phyloP scores from a whole-genome alignment of 495 filamentous ascomycete genomes.

The Xylaria bambusicola region DNA sequence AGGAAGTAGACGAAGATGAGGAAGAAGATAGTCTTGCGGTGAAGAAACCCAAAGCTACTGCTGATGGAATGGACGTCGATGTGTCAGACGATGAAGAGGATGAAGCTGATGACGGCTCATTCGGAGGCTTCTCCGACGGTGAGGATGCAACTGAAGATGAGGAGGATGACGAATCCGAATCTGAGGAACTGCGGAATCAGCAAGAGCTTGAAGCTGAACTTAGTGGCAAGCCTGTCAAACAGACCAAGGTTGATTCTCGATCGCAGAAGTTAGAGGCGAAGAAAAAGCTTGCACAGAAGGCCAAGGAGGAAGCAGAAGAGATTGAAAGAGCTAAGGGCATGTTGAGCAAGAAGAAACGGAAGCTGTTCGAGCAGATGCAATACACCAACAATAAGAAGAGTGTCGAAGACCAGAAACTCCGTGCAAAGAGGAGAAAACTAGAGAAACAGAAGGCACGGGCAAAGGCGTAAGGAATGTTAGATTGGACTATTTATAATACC shows the following conservation, averaged over 20 bases:
- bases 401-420: slow-evolving; percentile 70
- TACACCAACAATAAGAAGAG: slow-evolving; percentile 84
- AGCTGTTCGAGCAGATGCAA: slow-evolving; percentile 89
- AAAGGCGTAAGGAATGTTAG: slow-evolving; percentile 34
- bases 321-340: slow-evolving; percentile 87
- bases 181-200: slow-evolving; percentile 62
- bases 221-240: slow-evolving; percentile 49
- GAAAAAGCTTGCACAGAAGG: slow-evolving; percentile 70
- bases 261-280: slow-evolving; percentile 63
- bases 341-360: slow-evolving; percentile 89
- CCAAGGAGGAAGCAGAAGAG: slow-evolving; percentile 75
- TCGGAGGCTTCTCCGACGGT: slow-evolving; percentile 46
- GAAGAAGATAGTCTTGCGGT: slow-evolving; percentile 39
- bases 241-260: slow-evolving; percentile 48
- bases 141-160: slow-evolving; percentile 43
- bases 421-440: slow-evolving; percentile 83
- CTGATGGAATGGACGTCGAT: slow-evolving; percentile 48
- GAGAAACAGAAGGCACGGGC: slow-evolving; percentile 61
- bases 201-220: slow-evolving; percentile 91
- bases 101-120: slow-evolving; percentile 38
- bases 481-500: slow-evolving; percentile 33
- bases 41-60: slow-evolving; percentile 45
- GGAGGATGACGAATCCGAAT: slow-evolving; percentile 50
- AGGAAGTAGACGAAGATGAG: slow-evolving; percentile 49
- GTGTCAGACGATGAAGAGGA: slow-evolving; percentile 44